Base-by-base conservation (phyloP, 192 early-diverging fungal species). In the Cetraspora pellucida region DNA sequence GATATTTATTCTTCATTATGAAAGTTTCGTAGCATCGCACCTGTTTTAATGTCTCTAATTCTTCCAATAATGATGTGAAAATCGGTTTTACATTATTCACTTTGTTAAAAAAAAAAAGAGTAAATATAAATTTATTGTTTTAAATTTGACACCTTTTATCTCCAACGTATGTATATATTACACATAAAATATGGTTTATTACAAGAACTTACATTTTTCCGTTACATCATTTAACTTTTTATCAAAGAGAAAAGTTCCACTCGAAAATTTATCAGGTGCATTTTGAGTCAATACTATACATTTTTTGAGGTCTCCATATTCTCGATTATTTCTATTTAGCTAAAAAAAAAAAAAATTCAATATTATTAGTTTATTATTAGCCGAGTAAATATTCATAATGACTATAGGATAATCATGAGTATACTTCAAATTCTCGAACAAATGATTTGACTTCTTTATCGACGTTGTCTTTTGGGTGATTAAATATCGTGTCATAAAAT, bases 381-480 rank as follows among this genome's bases (percentile, higher is more conserved):
- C n/a, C n/a, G n/a, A n/a, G n/a, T n/a, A n/a, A n/a, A 27, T 10
- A 70, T 31, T n/a, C 14, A 14, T 28, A 21, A 43, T n/a, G n/a
- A 9, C 7, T 17, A 28, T 37, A 72, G 10, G 28, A 44, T 58
- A 5, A 25, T 21, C 7, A 6, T 16, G 27, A 74, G 0, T 16
- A 16, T 72, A 74, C 72, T 37, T 74, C 72, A 60, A 74, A 74
- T 60, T 74, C 72, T 60, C 25, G 28, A 14, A 61, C 44, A 47
- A 59, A 74, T 27, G 7, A 43, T 43, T 74, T 74, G 13, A 57
- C 46, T 7, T 74, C 72, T 45, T 59, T 57, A 7, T 74, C 57
- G 27, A 74, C 52, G 23, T n/a, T 45, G 8, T 59, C 55, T 60
- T 74, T 74, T 6, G 72, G 72, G n/a, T 74, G 72, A 23, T 43